Evolutionary conservation across 208 protist species (phyloP), one percentile per base, ranked within the genome.

Genomic region (Vickermania spadyakhi): DNA sequence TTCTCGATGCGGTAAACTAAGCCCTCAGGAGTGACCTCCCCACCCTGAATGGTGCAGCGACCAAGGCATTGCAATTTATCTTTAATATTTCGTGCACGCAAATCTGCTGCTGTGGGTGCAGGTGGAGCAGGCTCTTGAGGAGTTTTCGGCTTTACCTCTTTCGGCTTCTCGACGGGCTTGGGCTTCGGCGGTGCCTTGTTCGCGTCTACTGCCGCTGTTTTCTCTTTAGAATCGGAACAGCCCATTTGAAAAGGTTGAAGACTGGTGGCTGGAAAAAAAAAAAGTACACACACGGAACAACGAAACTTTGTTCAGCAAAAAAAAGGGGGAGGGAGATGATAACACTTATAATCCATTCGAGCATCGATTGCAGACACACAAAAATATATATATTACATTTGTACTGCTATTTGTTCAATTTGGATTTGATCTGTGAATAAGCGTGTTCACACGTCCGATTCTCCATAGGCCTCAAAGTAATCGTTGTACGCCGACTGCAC

Each of bases 1-100:
- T 74, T 73, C 14, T 79, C 66, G 56, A 87, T 77, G 49, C 73
- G 70, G 72, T 72, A 85, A 36, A 80, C 36, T 66, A 84, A 60
- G 2, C 74, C 84, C 21, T 71, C 64, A 18, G 62, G 22, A 25
- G 62, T 70, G 51, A 77, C 52, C 18, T 84, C 78, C 0, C 54
- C 66, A 13, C 68, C 82, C 26, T 66, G 58, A 23, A 81, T 62
- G 5, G 63, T 70, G 50, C 70, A 71, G 41, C 50, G 55, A 21
- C 50, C 28, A 54, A 60, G 66, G 55, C 64, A 58, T 45, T 66
- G 14, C 11, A 45, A 45, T 18, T 18, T 45, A 18, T 45, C 36
- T 18, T 45, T 45, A 18, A 45, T 45, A 18, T 45, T 45, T 7
- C 7, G 7, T n/a, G 36, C 36, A 45, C 36, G 36, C 7, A 45